phyloP scores from a whole-genome alignment of 192 early-diverging fungal genomes.

The Gaertneriomyces semiglobifer region DNA sequence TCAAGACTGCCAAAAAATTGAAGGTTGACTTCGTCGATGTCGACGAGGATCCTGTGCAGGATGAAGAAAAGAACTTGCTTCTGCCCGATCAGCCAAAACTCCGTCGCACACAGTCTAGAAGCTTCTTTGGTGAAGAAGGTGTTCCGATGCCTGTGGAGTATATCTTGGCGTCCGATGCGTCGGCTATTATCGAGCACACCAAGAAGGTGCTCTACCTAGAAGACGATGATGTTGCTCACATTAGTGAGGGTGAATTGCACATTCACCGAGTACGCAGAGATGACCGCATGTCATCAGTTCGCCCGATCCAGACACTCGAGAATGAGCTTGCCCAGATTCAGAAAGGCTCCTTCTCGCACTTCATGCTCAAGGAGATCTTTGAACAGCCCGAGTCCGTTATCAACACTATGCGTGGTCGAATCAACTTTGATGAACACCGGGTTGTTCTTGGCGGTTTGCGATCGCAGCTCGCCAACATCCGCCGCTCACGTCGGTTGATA shows the following conservation, averaged over 20 bases:
- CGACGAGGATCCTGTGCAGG: conserved; percentile 41
- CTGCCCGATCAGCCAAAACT: conserved; percentile 39
- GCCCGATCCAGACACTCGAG: conserved; percentile 58
- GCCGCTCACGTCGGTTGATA: conserved; percentile 56
- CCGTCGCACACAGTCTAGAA: conserved; percentile 51
- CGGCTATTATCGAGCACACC: conserved; percentile 68
- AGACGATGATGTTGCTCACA: conserved; percentile 67
- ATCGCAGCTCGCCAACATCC: conserved; percentile 54
- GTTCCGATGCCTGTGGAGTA: conserved; percentile 57
- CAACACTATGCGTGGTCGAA: conserved; percentile 65
- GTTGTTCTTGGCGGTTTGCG: conserved; percentile 56
- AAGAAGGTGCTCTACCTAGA: conserved; percentile 65
- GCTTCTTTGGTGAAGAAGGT: conserved; percentile 58
- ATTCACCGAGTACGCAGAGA: conserved; percentile 60
- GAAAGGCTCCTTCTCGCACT: conserved; percentile 58
- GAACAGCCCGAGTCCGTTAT: conserved; percentile 64
- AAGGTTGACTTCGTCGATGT: conserved; percentile 69
- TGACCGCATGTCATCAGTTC: conserved; percentile 54
- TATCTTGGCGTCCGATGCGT: conserved; percentile 62
- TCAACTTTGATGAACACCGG: conserved; percentile 56
- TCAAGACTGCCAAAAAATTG: conserved; percentile 57
- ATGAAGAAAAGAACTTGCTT: conserved; percentile 15
- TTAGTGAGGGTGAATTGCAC: conserved; percentile 59
- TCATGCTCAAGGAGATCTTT: conserved; percentile 66
- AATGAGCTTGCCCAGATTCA: conserved; percentile 59